Conservation (phyloP, 345 rosid genomes). For the Syzygium oleosum region DNA sequence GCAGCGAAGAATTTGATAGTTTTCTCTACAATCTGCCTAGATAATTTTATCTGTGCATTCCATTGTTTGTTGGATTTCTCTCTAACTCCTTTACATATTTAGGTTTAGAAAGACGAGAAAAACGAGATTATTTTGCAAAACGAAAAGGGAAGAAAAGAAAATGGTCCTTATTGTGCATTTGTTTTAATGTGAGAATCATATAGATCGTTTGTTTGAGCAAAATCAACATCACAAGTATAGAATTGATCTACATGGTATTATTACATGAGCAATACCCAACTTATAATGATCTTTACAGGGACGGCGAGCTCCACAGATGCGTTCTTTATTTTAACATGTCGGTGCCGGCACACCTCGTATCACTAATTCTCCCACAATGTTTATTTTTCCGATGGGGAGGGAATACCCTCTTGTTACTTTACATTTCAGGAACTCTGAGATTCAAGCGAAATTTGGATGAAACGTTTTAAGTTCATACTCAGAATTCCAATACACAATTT, state of each 20-base stretch:
- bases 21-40: rapidly evolving
- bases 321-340: no score
- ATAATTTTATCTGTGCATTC: rapidly evolving
- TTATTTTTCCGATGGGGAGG: no score
- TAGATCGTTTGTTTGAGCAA: neutral
- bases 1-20: rapidly evolving
- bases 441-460: no score
- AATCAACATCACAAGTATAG: neutral
- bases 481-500: neutral
- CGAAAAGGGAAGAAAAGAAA: neutral
- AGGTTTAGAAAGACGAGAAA: neutral
- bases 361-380: no score
- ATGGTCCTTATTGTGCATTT: rapidly evolving
- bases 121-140: neutral
- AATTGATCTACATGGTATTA: neutral
- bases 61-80: neutral
- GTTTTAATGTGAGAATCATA: rapidly evolving
- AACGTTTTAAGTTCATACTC: no score
- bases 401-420: no score
- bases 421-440: no score
- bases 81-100: neutral
- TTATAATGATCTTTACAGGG: neutral
- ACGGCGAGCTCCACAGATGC: no score
- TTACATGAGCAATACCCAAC: neutral
- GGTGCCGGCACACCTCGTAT: no score